Base-by-base conservation (phyloP, 2,329 filamentous ascomycete species). In the Ilyonectria mors-panacis region DNA sequence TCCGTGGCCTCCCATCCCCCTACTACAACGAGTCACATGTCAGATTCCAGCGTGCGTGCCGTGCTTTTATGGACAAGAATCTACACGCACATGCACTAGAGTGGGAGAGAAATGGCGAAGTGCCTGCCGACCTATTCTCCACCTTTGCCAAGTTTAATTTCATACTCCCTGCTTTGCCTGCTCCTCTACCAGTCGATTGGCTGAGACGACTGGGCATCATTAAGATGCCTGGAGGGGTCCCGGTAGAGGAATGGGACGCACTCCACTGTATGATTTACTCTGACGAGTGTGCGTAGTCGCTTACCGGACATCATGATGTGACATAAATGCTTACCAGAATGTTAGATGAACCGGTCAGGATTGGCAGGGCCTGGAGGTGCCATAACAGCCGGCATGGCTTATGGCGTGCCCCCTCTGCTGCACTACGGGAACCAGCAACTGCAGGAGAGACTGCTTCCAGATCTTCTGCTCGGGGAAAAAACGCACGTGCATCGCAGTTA, bases 401-500 rank as follows among this genome's bases (percentile, higher is more conserved):
- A 93, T 76, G 92, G 91, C 6, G 86, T 94, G 1, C 91, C 92
- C 0, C 91, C 92, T 0, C 86, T 94, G 54, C 78, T 93, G 74
- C 92, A 93, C 75, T 94, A 90, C 76, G 92, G 89, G 12, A 87
- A 82, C 73, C 78, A 81, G 59, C 78, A 87, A 71, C 81, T 94
- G 28, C 90, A 93, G 78, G 88, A 91, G 70, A 84, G 85, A 12
- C 90, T 92, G 70, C 81, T 94, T 8, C 91, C 92, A 0, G 91
- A 92, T 56, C 83, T 94, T 0, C 82, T 94, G 13, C 87, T 85
- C 0, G 91, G 91, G 91, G 86, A 85, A 76, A 93, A 35, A 90
- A 80, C 84, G 92, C 48, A 85, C 85, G 17, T 94, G 92, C 75
- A 94, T 95, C 71, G 92, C 92, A 10, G 94, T 95, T 73, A 95